Conservation (phyloP, 352 stramenopile species). For the Globisporangium yorkense region DNA sequence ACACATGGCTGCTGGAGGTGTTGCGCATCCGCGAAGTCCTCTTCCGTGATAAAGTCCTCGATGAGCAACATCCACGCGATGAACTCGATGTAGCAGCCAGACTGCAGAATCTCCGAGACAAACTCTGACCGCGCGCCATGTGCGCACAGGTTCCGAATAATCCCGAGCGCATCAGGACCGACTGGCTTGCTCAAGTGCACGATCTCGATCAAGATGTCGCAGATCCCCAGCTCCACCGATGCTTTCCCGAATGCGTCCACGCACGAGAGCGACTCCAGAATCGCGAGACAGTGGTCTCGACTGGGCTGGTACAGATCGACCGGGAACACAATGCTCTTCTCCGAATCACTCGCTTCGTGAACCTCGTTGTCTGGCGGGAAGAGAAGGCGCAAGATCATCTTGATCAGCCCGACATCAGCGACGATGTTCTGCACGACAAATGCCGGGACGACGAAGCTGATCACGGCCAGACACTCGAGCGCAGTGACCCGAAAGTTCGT, state of each 20-base stretch:
- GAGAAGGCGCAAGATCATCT: slow-evolving; percentile 65
- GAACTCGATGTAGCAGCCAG: slow-evolving; percentile 71
- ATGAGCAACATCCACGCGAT: slow-evolving; percentile 69
- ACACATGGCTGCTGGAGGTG: slow-evolving; percentile 50
- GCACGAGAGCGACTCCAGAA: slow-evolving; percentile 50
- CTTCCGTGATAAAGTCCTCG: slow-evolving; percentile 54
- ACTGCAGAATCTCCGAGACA: slow-evolving; percentile 60
- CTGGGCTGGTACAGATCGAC: slow-evolving; percentile 59
- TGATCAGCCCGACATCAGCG: slow-evolving; percentile 48
- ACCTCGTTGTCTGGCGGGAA: slow-evolving; percentile 79
- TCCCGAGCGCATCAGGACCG: slow-evolving; percentile 40
- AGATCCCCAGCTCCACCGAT: slow-evolving; percentile 55
- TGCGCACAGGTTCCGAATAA: slow-evolving; percentile 67
- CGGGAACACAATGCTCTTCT: slow-evolving; percentile 45
- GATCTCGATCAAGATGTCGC: slow-evolving; percentile 74
- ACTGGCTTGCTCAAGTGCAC: slow-evolving; percentile 55
- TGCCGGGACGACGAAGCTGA: slow-evolving; percentile 39
- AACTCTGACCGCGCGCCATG: slow-evolving; percentile 37
- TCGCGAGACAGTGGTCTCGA: slow-evolving; percentile 51
- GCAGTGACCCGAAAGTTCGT: slow-evolving; percentile 53
- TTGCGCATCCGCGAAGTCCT: slow-evolving; percentile 51
- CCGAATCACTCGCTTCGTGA: slow-evolving; percentile 47
- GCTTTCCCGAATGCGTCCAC: slow-evolving; percentile 44
- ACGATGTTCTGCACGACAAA: slow-evolving; percentile 59
- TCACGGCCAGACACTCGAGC: slow-evolving; percentile 60